These are phyloP conservation scores for Juncus inflexus DNA, from an alignment of 176 grass and related monocot species.

Conservation along the genomic window DNA sequence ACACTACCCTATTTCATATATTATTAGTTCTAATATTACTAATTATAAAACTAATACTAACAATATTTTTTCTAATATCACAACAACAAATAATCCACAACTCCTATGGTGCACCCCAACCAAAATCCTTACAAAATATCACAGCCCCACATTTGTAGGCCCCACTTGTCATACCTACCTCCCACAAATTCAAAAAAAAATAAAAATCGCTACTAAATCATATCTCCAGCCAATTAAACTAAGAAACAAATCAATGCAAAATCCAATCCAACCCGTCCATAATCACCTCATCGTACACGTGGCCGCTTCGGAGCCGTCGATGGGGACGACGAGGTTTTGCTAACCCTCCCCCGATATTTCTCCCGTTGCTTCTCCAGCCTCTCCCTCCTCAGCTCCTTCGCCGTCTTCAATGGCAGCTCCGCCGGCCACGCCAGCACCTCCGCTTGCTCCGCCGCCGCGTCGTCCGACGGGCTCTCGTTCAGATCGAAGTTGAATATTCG, in stretches of 20 bases:
- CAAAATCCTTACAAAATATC: background rate
- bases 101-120: background rate
- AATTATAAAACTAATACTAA: background rate
- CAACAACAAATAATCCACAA: background rate
- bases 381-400: background rate
- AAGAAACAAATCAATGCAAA: background rate
- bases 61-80: background rate
- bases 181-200: background rate
- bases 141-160: slow-evolving; percentile 1
- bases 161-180: slow-evolving; percentile 19
- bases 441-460: background rate
- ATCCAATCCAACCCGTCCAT: background rate
- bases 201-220: slow-evolving; percentile 1
- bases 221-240: background rate
- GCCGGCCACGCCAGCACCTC: background rate
- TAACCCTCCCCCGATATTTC: background rate
- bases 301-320: slow-evolving; percentile 13
- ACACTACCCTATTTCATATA: no score
- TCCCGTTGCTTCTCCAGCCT: slow-evolving; percentile 24
- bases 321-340: background rate
- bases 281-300: slow-evolving; percentile 16
- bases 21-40: no score
- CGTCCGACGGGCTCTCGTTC: slow-evolving; percentile 12
- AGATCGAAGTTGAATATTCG: slow-evolving; percentile 14
- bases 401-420: background rate